These are phyloP conservation scores for Aristolochia fimbriata DNA, from an alignment of 164 flowering plant species.

Conservation along the genomic window DNA sequence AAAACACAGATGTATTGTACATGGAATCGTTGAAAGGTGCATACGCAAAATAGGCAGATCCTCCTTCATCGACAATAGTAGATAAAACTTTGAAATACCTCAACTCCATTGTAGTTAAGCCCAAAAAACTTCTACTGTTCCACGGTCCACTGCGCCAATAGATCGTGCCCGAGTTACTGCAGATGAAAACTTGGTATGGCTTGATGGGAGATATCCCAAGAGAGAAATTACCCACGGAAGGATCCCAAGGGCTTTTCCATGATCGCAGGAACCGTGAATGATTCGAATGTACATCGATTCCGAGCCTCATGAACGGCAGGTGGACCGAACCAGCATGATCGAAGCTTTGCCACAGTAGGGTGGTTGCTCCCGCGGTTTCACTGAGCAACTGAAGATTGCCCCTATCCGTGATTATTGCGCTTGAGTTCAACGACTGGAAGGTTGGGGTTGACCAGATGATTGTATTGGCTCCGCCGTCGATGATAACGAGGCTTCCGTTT, in stretches of 20 bases:
- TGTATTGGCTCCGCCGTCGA: too few relatives aligned
- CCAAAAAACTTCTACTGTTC: neutral
- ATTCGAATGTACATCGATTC: neutral
- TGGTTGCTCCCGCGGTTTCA: too few relatives aligned
- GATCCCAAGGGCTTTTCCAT: neutral
- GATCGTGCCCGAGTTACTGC: neutral
- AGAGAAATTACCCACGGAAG: neutral
- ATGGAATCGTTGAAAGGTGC: neutral
- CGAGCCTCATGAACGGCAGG: neutral
- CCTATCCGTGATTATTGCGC: too few relatives aligned
- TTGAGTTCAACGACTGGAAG: too few relatives aligned
- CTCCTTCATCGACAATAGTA: neutral
- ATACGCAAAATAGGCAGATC: neutral
- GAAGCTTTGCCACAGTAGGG: too few relatives aligned
- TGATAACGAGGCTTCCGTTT: too few relatives aligned
- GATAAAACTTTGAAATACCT: neutral
- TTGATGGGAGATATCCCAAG: neutral
- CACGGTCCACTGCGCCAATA: neutral
- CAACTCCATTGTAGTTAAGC: neutral
- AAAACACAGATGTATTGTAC: neutral
- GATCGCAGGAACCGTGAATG: too few relatives aligned
- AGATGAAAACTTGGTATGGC: neutral
- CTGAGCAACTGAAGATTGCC: too few relatives aligned
- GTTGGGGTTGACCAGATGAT: too few relatives aligned
- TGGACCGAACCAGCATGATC: neutral